Percentiles rank a stretch among this genome's conserved stretches.
Conservation (phyloP, 169 alveolate species). For the Cyclospora cayetanensis region DNA sequence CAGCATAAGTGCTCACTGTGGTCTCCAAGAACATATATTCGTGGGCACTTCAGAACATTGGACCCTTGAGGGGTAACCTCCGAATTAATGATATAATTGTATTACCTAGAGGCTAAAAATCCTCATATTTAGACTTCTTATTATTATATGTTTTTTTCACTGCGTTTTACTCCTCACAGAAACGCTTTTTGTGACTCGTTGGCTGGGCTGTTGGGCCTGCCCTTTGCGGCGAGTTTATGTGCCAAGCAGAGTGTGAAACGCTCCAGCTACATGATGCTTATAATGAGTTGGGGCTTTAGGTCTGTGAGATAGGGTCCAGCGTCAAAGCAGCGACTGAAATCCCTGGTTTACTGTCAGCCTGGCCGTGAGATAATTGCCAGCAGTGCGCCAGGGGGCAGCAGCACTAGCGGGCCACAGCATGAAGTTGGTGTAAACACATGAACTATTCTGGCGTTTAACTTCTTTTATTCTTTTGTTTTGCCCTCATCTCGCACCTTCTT, state of each 20-base stretch:
- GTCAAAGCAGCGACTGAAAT: slow-evolving; percentile 9
- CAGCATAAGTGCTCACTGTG: background rate
- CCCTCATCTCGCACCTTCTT: background rate
- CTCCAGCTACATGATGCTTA: too few relatives aligned
- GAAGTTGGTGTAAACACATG: background rate
- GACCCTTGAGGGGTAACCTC: background rate
- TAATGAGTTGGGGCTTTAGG: background rate
- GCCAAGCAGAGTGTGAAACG: background rate
- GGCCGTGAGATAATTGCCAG: background rate
- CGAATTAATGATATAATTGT: background rate
- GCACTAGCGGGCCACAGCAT: background rate
- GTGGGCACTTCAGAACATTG: background rate
- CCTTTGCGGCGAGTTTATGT: slow-evolving; percentile 51
- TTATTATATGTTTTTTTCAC: background rate
- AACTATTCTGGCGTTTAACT: background rate
- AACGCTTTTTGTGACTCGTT: background rate
- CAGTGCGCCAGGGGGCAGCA: background rate
- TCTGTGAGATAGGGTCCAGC: slow-evolving; percentile 1
- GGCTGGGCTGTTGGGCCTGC: slow-evolving; percentile 70
- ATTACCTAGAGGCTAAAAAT: background rate
- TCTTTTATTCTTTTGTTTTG: background rate
- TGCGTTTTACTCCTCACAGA: background rate
- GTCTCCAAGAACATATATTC: background rate
- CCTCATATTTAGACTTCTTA: background rate
- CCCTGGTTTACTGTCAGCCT: slow-evolving; percentile 7